Evolutionary conservation across 441 rosid genomes (phyloP), one percentile per base, ranked within the genome.

Genomic region (Populus tomentosa): DNA sequence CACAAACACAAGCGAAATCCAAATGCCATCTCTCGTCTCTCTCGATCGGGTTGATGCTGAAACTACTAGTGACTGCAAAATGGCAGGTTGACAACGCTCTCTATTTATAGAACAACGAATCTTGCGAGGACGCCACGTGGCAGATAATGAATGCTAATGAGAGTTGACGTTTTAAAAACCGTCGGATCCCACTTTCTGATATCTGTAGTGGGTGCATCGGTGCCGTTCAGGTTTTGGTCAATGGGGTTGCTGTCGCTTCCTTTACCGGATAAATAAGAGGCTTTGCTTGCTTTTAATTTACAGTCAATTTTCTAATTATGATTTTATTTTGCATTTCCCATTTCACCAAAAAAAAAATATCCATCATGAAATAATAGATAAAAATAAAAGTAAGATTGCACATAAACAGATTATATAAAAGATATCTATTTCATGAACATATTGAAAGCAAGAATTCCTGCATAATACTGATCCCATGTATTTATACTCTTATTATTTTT

Each of bases 1-100:
- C 66, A 76, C 42, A 88, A 36, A 71, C 87, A 84, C 8, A 85
- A 50, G 76, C 82, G 69, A 21, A 68, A 70, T 76, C 73, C 42
- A 14, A 24, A 71, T 77, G 78, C 86, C 88, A 84, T 85, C 61
- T 64, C 24, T 62, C 80, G 32, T 30, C 32, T 67, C 62, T 69
- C 50, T 71, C 13, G 5, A 46, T 46, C 30, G 32, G 3, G 32
- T 13, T 38, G 68, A 18, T 42, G 63, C 21, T n/a, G 61, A 75
- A 30, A 26, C 63, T 66, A 42, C 32, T 30, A 30, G 6, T 1
- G 35, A 18, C 10, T 26, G 46, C 50, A 32, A 23, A 61, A 56
- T 70, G 50, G 16, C n/a, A 56, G 53, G 5, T 23, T 10, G 33
- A 46, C 28, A 6, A 14, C 28, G 24, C n/a, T 10, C 32, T 28